Base-by-base conservation (phyloP, 108 stramenopile genomes). In the Nannochloropsis gaditana region DNA sequence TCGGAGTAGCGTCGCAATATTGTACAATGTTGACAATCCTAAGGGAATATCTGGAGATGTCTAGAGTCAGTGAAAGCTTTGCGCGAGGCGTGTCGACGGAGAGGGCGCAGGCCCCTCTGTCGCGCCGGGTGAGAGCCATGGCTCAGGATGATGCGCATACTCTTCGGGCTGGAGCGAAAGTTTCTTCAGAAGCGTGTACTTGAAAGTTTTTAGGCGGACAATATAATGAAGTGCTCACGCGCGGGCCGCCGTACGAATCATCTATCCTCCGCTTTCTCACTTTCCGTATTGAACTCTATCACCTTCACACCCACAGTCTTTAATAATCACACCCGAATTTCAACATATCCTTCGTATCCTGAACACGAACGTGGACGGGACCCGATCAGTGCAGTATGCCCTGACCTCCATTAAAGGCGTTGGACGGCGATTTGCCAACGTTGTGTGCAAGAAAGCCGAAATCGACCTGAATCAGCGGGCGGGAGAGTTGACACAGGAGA, bases 281-380 rank as follows among this genome's bases (percentile, higher is more conserved):
- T 73, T 73, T n/a, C n/a, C n/a, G 19, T 3, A 6, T 73, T 73
- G 0, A 3, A 4, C n/a, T 83, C 45, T 47, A n/a, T 11, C n/a
- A 6, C 45, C 83, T 21, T 45, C 45, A 11, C 44, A 21, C 41
- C 9, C 41, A 9, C 86, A 88, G 87, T 85, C 87, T 42, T 82
- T 91, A 83, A 90, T 88, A 21, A 85, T 88, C 84, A 73, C 88
- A 85, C 94, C 93, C 86, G 97, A 99, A 90, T 99, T 99, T 92
- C 97, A 98, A 94, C 97, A 98, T 95, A 99, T 99, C 92, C 94
- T 99, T 90, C 99, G 99, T 98, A 96, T 99, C 91, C 97, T 99
- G 89, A 99, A 99, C 93, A 99, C 99, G 80, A 99, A 99, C 94
- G 95, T 99, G 85, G 97, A 98, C 91, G 99, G 99, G 91, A 95